Percentiles rank a stretch among this genome's conserved stretches.
phyloP scores from a whole-genome alignment of 2,329 filamentous ascomycete species.

The Claviceps quebecensis region DNA sequence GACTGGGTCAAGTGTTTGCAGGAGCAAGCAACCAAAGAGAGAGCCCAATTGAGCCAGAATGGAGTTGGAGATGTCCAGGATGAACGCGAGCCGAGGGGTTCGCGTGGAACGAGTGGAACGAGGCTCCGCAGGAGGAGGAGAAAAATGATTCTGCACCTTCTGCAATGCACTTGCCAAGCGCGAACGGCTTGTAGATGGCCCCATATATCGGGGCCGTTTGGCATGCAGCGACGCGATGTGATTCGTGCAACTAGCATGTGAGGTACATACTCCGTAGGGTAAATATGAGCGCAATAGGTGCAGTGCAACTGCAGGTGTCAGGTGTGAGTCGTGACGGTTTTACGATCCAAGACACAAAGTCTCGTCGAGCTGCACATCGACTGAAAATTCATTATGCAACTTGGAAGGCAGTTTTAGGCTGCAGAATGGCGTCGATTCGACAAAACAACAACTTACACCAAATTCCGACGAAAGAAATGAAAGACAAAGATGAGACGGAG shows the following conservation, averaged over 20 bases:
- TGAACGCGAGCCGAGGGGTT: neutral
- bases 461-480: neutral
- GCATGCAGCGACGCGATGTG: neutral
- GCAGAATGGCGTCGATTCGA: neutral
- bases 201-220: neutral
- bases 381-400: neutral
- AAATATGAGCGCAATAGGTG: neutral
- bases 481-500: no score
- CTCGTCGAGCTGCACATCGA: neutral
- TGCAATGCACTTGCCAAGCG: neutral
- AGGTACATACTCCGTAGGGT: no score
- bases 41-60: neutral
- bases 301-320: neutral
- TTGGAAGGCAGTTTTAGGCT: neutral
- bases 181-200: no score
- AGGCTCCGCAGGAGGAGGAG: neutral
- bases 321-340: neutral
- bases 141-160: neutral
- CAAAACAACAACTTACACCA: neutral
- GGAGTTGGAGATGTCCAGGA: neutral
- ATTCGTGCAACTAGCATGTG: neutral
- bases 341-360: neutral
- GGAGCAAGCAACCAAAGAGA: neutral
- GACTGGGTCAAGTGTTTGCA: neutral
- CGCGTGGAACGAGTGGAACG: neutral